phyloP scores from a whole-genome alignment of 257 asterid genomes.

The Primulina tabacum region DNA sequence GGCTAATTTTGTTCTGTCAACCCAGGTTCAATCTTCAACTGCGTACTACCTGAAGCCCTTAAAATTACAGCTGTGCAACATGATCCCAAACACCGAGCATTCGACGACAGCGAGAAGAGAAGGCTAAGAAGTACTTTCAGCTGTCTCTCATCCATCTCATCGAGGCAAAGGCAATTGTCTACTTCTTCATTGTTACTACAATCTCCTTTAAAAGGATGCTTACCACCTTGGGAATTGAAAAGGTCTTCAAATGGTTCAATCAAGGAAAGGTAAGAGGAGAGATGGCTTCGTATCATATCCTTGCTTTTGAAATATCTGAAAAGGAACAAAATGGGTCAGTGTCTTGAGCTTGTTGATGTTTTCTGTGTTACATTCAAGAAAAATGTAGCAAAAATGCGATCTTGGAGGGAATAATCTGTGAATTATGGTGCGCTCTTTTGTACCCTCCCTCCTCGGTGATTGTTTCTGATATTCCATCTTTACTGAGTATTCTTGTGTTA shows the following conservation, averaged over 20 bases:
- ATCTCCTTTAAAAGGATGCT: constrained; percentile 76
- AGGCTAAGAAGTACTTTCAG: constrained; percentile 67
- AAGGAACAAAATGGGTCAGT: neutral
- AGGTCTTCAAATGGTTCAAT: constrained; percentile 49
- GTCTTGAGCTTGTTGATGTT: constrained; percentile 19
- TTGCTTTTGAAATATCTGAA: constrained; percentile 8
- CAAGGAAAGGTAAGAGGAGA: constrained; percentile 43
- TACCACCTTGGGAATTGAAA: constrained; percentile 62
- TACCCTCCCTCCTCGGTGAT: constrained; percentile 18
- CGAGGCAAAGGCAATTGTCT: constrained; percentile 74
- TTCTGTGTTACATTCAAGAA: constrained; percentile 20
- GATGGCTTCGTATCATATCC: neutral
- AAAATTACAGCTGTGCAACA: constrained; percentile 67
- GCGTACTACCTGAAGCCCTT: constrained; percentile 73
- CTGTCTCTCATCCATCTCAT: constrained; percentile 79
- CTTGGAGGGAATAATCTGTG: constrained; percentile 29
- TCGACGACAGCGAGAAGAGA: constrained; percentile 52
- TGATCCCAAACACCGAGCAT: constrained; percentile 44
- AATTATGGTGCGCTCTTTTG: constrained; percentile 10
- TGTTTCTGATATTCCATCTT: constrained; percentile 28
- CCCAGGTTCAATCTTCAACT: constrained; percentile 73
- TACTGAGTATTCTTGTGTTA: constrained; percentile 25
- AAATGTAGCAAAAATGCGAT: constrained; percentile 10
- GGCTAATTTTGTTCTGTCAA: constrained; percentile 1
- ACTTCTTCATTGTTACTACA: constrained; percentile 66